A percentile compares a stretch with the other conserved stretches of the same genome.
These are phyloP conservation scores for Apiospora kogelbergensis DNA, from an alignment of 2,329 filamentous ascomycete species.

Conservation along the genomic window DNA sequence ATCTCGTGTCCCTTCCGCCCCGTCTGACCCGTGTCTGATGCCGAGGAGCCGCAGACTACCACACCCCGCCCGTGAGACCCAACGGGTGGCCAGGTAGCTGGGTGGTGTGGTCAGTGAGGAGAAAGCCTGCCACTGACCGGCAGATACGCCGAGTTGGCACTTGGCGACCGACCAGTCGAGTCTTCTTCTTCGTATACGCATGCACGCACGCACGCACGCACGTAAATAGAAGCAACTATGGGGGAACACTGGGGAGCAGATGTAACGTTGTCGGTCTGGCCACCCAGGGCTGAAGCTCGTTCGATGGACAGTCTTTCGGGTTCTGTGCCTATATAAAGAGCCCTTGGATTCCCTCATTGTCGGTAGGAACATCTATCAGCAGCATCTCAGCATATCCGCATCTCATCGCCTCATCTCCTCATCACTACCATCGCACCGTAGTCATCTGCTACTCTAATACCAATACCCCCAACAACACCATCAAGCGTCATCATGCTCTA, in stretches of 20 bases:
- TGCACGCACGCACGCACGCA: not conserved
- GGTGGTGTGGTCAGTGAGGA: not conserved
- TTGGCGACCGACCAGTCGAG: not conserved
- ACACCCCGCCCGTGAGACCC: not conserved
- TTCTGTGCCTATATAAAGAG: constrained; percentile 9
- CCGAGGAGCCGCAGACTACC: not conserved
- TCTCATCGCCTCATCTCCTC: not conserved
- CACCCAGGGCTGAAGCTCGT: not conserved
- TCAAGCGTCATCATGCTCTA: constrained; percentile 13
- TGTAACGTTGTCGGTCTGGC: not conserved
- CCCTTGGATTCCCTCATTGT: not conserved
- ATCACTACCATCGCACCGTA: not conserved
- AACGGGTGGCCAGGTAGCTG: not conserved
- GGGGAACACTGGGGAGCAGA: not conserved
- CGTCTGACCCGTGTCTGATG: not conserved
- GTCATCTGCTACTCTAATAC: not conserved
- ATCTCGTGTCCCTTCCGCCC: constrained; percentile 10
- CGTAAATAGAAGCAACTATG: not conserved
- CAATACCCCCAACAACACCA: not conserved
- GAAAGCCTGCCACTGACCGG: not conserved
- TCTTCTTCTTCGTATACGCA: not conserved
- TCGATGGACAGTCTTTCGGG: not conserved
- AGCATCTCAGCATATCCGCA: not conserved
- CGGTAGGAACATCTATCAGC: not conserved
- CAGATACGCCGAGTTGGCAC: not conserved